Evolutionary conservation across 1,284 basidiomycete species (phyloP), one percentile per base, ranked within the genome.

Genomic region (Ustanciosporium gigantosporum): DNA sequence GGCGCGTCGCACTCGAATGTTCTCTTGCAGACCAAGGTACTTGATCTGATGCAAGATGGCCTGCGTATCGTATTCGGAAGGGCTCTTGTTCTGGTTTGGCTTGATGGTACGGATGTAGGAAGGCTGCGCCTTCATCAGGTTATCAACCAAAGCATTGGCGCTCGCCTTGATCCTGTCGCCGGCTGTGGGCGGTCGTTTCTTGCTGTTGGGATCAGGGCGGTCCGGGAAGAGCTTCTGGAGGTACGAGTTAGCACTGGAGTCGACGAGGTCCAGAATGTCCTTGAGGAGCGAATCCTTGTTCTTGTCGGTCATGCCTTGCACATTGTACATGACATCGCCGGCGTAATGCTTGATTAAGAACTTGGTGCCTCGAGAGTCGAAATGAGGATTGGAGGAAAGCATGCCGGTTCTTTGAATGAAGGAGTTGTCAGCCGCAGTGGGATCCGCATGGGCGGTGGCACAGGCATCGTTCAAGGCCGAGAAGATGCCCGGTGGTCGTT

Each of bases 51-150:
- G 94, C 34, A 98, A 82, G 60, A 98, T 90, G 7, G 91, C 91
- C 78, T 94, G 94, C 37, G 83, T 83, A 75, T 98, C 93, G 79
- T 95, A 98, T 81, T 99, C 95, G 6, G 85, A 85, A 2, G 87
- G 80, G 65, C 90, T 94, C 49, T 94, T 88, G 78, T 97, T 95
- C 82, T 96, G 90, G 79, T 99, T 99, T 11, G 95, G 91, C 80
- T 99, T 99, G 83, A 99, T 98, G 4, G 95, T 98, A 59, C 95
- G 90, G 68, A 99, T 99, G 80, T 99, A 99, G 19, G 91, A 92
- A 1, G 95, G 95, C 78, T 93, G 92, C 24, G 91, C 90, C 59
- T 87, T 89, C 91, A 92, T 94, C 56, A 96, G 82, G 76, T 94
- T 95, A 16, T 95, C 91, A 14, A 99, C 95, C 22, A 99, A 85